Evolutionary conservation across 2,329 filamentous ascomycete species (phyloP).

Genomic region (Penicillium sp.): DNA sequence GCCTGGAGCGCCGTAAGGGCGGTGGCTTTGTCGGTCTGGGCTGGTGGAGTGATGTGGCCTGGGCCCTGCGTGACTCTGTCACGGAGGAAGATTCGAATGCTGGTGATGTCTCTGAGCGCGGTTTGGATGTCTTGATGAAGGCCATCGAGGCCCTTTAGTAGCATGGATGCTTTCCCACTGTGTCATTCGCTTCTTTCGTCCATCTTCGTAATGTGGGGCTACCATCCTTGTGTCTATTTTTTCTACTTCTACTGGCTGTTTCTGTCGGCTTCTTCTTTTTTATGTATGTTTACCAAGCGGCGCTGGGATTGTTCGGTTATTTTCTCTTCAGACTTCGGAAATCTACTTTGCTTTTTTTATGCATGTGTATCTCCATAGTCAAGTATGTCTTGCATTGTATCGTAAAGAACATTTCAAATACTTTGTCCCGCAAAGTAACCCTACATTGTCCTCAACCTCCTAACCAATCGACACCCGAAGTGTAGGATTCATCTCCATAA

Average conservation of each 20-base stretch:
- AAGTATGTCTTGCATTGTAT: background rate
- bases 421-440: no score
- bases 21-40: conserved; percentile 82
- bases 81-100: conserved; percentile 31
- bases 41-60: conserved; percentile 81
- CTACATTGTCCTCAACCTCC: no score
- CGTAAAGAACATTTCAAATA: background rate
- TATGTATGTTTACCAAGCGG: background rate
- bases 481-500: background rate
- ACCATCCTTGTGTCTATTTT: conserved; percentile 8
- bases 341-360: background rate
- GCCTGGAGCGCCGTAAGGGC: conserved; percentile 74
- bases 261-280: background rate
- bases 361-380: background rate
- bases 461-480: background rate
- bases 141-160: conserved; percentile 56
- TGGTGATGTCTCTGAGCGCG: conserved; percentile 47
- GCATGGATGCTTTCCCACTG: background rate
- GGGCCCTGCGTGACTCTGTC: conserved; percentile 62
- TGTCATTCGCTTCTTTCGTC: background rate
- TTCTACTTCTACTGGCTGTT: background rate
- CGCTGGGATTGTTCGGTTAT: background rate
- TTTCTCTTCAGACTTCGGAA: background rate
- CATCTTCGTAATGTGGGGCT: background rate
- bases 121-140: conserved; percentile 57